phyloP scores from a whole-genome alignment of 2,329 filamentous ascomycete species.

The Chaetomium sp. region DNA sequence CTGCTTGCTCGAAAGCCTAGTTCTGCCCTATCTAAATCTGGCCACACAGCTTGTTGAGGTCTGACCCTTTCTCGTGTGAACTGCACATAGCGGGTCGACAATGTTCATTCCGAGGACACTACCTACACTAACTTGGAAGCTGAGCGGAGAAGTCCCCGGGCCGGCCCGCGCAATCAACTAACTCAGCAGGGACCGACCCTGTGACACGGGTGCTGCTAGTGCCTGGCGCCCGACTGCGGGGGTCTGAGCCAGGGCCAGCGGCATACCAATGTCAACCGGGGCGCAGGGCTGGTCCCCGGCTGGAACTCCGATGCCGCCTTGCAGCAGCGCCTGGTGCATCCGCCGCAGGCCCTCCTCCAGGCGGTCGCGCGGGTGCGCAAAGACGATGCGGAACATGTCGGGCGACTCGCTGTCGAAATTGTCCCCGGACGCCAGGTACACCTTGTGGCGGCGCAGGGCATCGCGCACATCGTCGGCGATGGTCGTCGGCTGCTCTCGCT shows the following conservation, averaged over 20 bases:
- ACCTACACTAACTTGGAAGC: neutral
- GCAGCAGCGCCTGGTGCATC: neutral
- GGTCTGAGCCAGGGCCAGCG: neutral
- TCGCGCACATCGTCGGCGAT: neutral
- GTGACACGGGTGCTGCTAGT: neutral
- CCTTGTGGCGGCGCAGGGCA: neutral
- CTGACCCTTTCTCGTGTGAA: neutral
- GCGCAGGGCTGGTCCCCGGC: neutral
- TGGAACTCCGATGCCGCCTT: neutral
- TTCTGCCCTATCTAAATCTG: neutral
- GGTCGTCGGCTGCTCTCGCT: neutral
- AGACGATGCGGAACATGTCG: neutral
- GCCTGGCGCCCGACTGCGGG: too few species aligned
- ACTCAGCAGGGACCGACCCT: neutral
- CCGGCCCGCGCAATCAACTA: neutral
- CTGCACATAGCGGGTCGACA: neutral
- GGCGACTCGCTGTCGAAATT: neutral
- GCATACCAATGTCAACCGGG: neutral
- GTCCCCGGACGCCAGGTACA: neutral
- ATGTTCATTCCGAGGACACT: neutral
- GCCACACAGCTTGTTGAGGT: neutral
- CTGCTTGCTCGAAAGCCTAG: neutral
- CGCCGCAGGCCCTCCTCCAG: neutral
- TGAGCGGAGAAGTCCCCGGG: neutral
- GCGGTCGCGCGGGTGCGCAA: neutral